Base-by-base conservation (phyloP, 2,329 filamentous ascomycete genomes). In the Microcyclosporella mali region DNA sequence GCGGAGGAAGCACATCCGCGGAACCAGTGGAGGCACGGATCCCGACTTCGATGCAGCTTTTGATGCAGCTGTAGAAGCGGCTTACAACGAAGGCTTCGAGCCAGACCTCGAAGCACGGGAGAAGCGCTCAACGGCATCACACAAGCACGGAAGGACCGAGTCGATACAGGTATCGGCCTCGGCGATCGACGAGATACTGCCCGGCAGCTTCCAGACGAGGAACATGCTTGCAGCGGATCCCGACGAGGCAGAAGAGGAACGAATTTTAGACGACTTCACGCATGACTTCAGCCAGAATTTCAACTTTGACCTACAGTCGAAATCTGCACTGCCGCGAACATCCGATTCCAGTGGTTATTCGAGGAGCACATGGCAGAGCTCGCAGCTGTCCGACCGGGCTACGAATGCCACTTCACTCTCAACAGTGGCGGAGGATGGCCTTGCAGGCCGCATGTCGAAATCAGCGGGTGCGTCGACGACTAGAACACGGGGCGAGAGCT, bases 1-100 rank as follows among this genome's bases (percentile, higher is more conserved):
- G 36, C 75, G 79, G 48, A 75, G 84, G 50, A 86, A 83, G 57
- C 82, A 85, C 51, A 77, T 87, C 40, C 79, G 84, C 37, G 73
- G 73, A 28, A 62, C 74, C 2, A 90, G 85, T 51, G 81, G 81
- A 33, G 80, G 77, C 21, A 92, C 87, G 0, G 87, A 94, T 62
- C 84, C 86, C 6, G 89, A 95, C 59, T 95, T 97, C 53, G 89
- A 95, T 65, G 88, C 88, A 7, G 92, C 92, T 3, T 73, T 97
- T 33, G 90, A 97, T 67, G 90, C 89, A 17, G 92, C 92, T 11
- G 89, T 97, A 7, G 92, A 97, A 65, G 90, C 90, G 38, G 92
- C 90, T 4, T 98, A 97, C 63, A 85, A 95, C 61, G 88, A 95
- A 50, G 86, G 86, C 1, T 85, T 88, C 50, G 88, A 95, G 59